These are phyloP conservation scores for Pythium periplocum DNA, from an alignment of 352 stramenopile species.

Conservation along the genomic window DNA sequence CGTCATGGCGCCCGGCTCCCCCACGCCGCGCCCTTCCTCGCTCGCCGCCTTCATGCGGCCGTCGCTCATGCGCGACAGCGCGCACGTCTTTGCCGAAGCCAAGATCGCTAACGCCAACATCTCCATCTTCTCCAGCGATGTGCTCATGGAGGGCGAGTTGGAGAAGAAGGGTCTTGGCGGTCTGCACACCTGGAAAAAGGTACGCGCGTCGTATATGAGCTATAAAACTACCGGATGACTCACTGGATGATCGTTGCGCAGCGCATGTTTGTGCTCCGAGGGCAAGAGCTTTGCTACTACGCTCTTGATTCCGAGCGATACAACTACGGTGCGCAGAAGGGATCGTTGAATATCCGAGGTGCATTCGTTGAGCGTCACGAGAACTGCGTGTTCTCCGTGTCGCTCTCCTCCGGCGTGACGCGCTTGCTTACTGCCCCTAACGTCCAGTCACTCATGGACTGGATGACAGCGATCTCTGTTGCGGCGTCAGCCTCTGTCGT, in stretches of 20 bases:
- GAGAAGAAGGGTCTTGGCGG: conserved; percentile 62
- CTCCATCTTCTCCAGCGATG: conserved; percentile 54
- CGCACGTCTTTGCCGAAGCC: conserved; percentile 55
- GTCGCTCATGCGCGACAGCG: conserved; percentile 43
- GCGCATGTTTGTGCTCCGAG: conserved; percentile 66
- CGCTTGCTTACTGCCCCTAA: conserved; percentile 37
- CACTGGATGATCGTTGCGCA: conserved; percentile 7
- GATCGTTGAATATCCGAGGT: conserved; percentile 42
- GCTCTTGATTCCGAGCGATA: conserved; percentile 38
- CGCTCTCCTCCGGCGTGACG: conserved; percentile 19
- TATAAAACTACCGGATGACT: too few species aligned
- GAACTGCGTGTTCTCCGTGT: conserved; percentile 26
- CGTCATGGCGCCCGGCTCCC: conserved; percentile 2
- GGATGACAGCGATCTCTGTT: conserved; percentile 64
- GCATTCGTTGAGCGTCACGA: conserved; percentile 48
- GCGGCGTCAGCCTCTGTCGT: conserved; percentile 35
- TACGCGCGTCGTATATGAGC: conserved; percentile 18
- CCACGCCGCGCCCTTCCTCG: neutral
- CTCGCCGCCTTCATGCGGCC: conserved; percentile 20
- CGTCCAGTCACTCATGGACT: conserved; percentile 66
- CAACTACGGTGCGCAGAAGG: conserved; percentile 55
- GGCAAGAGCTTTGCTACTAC: conserved; percentile 69
- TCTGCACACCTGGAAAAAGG: conserved; percentile 62
- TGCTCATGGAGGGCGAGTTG: conserved; percentile 67
- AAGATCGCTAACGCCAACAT: conserved; percentile 54